Conservation (phyloP, 1,284 basidiomycete species). For the Coniferiporia sulphurascens region DNA sequence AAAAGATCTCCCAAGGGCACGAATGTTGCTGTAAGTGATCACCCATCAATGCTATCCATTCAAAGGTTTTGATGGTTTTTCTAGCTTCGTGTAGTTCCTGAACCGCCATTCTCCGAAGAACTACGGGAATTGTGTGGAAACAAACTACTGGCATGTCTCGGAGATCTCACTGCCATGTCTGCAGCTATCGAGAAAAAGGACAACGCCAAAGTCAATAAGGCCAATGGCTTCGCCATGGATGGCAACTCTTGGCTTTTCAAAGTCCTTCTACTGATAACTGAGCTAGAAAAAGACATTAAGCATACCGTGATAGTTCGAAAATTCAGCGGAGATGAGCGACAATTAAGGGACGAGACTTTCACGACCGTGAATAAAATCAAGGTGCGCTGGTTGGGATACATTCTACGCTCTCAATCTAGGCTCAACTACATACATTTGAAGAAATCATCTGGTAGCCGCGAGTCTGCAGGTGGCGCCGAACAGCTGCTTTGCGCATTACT, state of each 20-base stretch:
- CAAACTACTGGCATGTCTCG: conserved; percentile 71
- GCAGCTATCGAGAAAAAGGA: conserved; percentile 15
- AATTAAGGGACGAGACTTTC: conserved; percentile 43
- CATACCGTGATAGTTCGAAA: conserved; percentile 57
- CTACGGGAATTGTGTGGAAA: conserved; percentile 62
- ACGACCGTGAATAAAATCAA: conserved; percentile 6
- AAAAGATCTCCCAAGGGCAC: conserved; percentile 71
- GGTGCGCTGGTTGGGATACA: background rate
- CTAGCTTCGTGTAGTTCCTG: conserved; percentile 59
- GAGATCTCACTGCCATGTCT: conserved; percentile 65
- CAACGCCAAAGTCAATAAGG: conserved; percentile 49
- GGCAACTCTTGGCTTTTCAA: conserved; percentile 81
- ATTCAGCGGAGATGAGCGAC: conserved; percentile 52
- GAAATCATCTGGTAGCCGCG: background rate
- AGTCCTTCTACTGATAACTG: conserved; percentile 56
- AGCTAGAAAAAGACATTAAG: conserved; percentile 65
- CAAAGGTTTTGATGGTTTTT: conserved; percentile 3
- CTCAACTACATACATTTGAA: background rate
- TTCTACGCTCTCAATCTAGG: background rate
- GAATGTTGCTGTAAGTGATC: conserved; percentile 53
- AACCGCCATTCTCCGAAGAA: conserved; percentile 69
- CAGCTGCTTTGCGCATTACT: conserved; percentile 9
- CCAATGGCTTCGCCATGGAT: conserved; percentile 58
- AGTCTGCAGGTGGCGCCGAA: conserved; percentile 9
- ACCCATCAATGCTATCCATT: background rate